Evolutionary conservation across 2,329 filamentous ascomycete genomes (phyloP).

Genomic region (Coniochaeta ligniaria): DNA sequence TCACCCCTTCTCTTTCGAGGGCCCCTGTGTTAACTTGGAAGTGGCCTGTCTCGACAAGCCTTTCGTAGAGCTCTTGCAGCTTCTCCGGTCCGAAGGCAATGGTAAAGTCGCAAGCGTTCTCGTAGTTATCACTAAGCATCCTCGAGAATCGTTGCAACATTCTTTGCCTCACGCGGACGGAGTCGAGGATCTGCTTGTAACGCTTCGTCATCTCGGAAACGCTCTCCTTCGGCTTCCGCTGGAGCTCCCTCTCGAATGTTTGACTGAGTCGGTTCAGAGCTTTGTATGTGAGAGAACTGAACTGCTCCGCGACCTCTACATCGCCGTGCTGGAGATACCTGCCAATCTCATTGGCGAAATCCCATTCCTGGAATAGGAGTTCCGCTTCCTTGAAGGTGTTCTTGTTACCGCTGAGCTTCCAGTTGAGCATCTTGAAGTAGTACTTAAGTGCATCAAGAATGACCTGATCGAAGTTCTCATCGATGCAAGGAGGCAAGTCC

Average conservation of each 20-base stretch:
- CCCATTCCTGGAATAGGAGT: conserved; percentile 95
- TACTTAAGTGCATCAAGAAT: conserved; percentile 91
- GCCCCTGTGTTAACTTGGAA: conserved; percentile 73
- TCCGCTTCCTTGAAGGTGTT: conserved; percentile 99
- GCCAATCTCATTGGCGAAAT: conserved; percentile 90
- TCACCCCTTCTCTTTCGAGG: conserved; percentile 67
- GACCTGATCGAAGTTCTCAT: conserved; percentile 89
- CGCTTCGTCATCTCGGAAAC: conserved; percentile 89
- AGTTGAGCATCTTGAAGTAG: conserved; percentile 98
- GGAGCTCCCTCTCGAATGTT: conserved; percentile 88
- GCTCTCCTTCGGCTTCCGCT: conserved; percentile 76
- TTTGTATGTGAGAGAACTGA: conserved; percentile 89
- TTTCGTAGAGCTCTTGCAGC: conserved; percentile 71
- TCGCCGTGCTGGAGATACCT: conserved; percentile 87
- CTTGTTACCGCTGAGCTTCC: conserved; percentile 95
- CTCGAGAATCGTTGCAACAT: conserved; percentile 95
- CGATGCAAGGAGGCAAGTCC: conserved; percentile 93
- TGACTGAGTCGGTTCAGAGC: conserved; percentile 80
- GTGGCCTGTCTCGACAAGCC: conserved; percentile 74
- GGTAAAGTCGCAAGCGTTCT: conserved; percentile 94
- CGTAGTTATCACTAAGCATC: conserved; percentile 86
- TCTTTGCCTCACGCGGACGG: conserved; percentile 88
- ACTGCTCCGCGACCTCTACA: conserved; percentile 95
- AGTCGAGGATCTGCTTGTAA: conserved; percentile 92
- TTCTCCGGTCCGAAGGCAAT: conserved; percentile 63